Conservation (phyloP, 345 rosid species). For the Xanthoceras sorbifolium region DNA sequence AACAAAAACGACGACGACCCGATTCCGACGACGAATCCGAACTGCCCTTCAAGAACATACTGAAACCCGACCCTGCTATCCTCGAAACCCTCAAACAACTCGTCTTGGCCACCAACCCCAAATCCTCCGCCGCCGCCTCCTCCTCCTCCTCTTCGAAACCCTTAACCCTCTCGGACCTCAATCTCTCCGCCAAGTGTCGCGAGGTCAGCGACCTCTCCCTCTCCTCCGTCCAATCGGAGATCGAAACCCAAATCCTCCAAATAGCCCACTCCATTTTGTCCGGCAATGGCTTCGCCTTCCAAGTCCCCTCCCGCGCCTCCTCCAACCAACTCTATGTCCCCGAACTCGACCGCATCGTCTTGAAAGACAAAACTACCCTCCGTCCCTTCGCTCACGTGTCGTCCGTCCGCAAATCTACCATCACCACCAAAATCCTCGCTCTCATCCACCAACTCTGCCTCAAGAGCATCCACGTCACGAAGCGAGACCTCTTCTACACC, state of each 20-base stretch:
- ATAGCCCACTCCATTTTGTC: slow-evolving; percentile 77
- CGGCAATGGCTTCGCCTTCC: slow-evolving; percentile 84
- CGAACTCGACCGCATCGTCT: slow-evolving; percentile 96
- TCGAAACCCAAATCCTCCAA: slow-evolving; percentile 71
- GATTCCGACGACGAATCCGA: slow-evolving; percentile 43
- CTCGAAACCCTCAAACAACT: slow-evolving; percentile 46
- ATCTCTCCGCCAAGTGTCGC: slow-evolving; percentile 70
- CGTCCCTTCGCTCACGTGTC: slow-evolving; percentile 84
- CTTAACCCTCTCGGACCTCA: slow-evolving; percentile 75
- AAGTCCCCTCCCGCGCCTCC: slow-evolving; percentile 94
- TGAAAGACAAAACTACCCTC: slow-evolving; percentile 89
- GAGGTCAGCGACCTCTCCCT: slow-evolving; percentile 89
- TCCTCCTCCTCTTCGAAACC: slow-evolving; percentile 55
- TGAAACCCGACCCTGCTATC: slow-evolving; percentile 65
- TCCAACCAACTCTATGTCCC: slow-evolving; percentile 96
- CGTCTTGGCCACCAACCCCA: slow-evolving; percentile 23
- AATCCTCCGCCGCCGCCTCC: slow-evolving; percentile 38
- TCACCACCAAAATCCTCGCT: slow-evolving; percentile 83
- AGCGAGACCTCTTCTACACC: slow-evolving; percentile 97
- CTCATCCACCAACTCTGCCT: slow-evolving; percentile 88
- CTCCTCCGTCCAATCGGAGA: slow-evolving; percentile 72
- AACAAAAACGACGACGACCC: slow-evolving; percentile 68
- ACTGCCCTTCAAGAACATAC: slow-evolving; percentile 67
- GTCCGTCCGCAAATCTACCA: slow-evolving; percentile 85
- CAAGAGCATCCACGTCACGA: slow-evolving; percentile 87